These are phyloP conservation scores for Nicotiana attenuata DNA, from an alignment of 257 asterid species.

Conservation along the genomic window DNA sequence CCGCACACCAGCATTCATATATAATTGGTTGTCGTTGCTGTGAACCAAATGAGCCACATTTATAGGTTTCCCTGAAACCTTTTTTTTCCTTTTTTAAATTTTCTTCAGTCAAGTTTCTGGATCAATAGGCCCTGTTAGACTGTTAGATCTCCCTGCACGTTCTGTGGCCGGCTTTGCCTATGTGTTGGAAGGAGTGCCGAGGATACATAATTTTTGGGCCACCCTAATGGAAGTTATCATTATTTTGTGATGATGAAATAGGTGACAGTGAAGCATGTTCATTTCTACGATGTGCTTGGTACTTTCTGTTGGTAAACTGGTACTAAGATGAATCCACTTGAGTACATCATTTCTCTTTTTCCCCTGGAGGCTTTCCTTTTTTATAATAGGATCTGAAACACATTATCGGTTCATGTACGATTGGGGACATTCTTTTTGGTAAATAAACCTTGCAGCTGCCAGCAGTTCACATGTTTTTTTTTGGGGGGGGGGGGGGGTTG, in stretches of 20 bases:
- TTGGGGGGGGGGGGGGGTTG: neutral
- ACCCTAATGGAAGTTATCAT: conserved; percentile 5
- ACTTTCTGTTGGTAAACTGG: neutral
- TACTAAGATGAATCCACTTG: neutral
- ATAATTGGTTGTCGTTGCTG: neutral
- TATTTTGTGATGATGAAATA: neutral
- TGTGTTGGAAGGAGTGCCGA: neutral
- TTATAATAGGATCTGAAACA: neutral
- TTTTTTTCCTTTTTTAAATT: neutral
- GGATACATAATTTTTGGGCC: neutral
- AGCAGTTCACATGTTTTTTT: neutral
- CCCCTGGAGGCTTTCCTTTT: neutral
- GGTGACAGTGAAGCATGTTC: neutral
- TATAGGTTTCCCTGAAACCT: neutral
- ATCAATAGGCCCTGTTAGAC: neutral
- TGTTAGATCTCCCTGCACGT: neutral
- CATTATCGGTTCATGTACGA: neutral
- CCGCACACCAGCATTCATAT: neutral
- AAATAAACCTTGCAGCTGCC: neutral
- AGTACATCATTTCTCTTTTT: neutral
- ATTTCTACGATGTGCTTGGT: neutral
- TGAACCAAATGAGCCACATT: neutral
- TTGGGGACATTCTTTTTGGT: neutral
- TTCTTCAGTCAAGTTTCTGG: neutral
- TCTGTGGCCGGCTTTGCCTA: neutral